These are phyloP conservation scores for Cladorrhinum sp. DNA, from an alignment of 2,329 filamentous ascomycete species.

Conservation along the genomic window DNA sequence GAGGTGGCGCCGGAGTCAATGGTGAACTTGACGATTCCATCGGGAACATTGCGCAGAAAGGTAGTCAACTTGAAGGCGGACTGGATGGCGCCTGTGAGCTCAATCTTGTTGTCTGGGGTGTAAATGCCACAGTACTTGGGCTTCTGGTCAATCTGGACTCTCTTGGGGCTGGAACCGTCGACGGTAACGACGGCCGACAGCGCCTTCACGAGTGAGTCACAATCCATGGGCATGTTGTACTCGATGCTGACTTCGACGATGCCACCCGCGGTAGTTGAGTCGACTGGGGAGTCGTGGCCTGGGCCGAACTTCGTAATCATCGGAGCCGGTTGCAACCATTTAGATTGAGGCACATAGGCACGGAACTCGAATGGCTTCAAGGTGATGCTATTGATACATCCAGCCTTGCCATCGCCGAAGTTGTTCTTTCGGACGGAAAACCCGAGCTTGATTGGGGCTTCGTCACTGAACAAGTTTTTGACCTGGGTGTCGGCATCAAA, in stretches of 20 bases:
- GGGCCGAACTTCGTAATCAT: constrained; percentile 59
- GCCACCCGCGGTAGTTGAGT: constrained; percentile 37
- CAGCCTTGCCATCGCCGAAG: constrained; percentile 49
- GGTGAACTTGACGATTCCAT: constrained; percentile 59
- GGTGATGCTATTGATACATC: constrained; percentile 52
- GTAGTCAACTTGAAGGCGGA: constrained; percentile 52
- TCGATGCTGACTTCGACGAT: constrained; percentile 45
- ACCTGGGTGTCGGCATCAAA: constrained; percentile 54
- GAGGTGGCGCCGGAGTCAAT: constrained; percentile 51
- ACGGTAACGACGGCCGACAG: constrained; percentile 54
- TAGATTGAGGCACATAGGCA: constrained; percentile 52
- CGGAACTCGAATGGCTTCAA: constrained; percentile 57
- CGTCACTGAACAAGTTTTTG: constrained; percentile 61
- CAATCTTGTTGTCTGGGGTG: constrained; percentile 19
- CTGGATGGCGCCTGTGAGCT: constrained; percentile 50
- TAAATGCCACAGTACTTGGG: constrained; percentile 33
- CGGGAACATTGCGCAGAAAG: constrained; percentile 52
- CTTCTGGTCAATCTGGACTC: constrained; percentile 43
- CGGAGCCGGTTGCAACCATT: constrained; percentile 50
- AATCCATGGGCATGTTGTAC: constrained; percentile 61
- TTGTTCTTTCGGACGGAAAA: constrained; percentile 43
- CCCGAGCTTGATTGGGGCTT: constrained; percentile 52
- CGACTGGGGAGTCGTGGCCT: constrained; percentile 57
- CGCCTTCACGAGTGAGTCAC: constrained; percentile 48
- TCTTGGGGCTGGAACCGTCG: constrained; percentile 37